phyloP scores from a whole-genome alignment of 495 filamentous ascomycete genomes.

The Neurospora hispaniola region DNA sequence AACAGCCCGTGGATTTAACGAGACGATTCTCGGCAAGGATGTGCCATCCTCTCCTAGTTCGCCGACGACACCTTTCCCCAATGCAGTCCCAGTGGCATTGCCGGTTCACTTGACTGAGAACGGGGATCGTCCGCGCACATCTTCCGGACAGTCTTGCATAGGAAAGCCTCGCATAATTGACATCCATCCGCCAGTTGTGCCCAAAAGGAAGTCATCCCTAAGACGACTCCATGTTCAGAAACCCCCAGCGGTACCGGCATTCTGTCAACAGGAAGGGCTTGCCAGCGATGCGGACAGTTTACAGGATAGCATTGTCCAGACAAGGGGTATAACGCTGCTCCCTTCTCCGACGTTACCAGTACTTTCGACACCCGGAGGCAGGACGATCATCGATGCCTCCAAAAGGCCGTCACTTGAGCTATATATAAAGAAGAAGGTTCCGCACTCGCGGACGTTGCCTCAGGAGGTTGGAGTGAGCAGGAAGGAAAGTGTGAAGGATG shows the following conservation, averaged over 20 bases:
- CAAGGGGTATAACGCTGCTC: neutral
- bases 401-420: conserved; percentile 7
- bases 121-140: conserved; percentile 8
- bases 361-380: conserved; percentile 7
- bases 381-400: conserved; percentile 16
- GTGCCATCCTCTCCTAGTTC: neutral
- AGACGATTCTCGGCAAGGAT: neutral
- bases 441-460: neutral
- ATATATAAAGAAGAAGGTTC: neutral
- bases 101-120: neutral
- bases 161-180: conserved; percentile 17
- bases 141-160: conserved; percentile 1
- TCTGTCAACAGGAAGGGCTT: neutral
- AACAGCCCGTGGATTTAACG: neutral
- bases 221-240: neutral
- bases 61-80: neutral
- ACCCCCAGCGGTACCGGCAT: neutral
- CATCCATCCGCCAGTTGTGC: conserved; percentile 12
- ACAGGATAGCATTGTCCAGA: neutral
- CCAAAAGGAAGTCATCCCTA: conserved; percentile 11
- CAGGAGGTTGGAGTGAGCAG: neutral
- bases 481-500: neutral
- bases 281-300: neutral
- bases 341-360: neutral
- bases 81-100: neutral